Percentiles rank a stretch among this genome's conserved stretches.
These are phyloP conservation scores for Leishmania tarentolae DNA, from an alignment of 208 protist species.

Conservation along the genomic window DNA sequence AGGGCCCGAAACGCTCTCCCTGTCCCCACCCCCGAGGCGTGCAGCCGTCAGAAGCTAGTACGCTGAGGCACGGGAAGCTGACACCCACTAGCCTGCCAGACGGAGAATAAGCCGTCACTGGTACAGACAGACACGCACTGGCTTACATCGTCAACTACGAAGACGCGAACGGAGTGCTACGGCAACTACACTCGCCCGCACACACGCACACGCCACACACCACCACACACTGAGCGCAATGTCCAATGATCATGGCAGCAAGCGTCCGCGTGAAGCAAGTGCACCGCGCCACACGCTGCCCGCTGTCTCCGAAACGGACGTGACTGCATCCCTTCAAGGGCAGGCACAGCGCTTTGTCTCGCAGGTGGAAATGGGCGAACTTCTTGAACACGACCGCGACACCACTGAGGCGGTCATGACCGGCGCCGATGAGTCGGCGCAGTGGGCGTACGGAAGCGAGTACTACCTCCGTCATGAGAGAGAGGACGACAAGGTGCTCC, in stretches of 20 bases:
- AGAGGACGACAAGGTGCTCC: conserved; percentile 21
- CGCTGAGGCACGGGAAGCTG: not conserved
- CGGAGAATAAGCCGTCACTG: not conserved
- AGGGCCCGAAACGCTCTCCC: too few relatives aligned
- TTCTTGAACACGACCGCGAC: conserved; percentile 53
- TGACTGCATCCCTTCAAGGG: conserved; percentile 9
- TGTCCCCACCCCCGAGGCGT: not conserved
- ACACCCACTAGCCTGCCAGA: not conserved
- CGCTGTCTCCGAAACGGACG: not conserved
- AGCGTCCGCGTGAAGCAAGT: conserved; percentile 8
- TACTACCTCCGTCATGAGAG: conserved; percentile 64
- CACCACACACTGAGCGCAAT: not conserved
- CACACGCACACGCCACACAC: not conserved
- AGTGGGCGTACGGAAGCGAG: conserved; percentile 62
- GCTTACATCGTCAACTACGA: not conserved
- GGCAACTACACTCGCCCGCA: not conserved
- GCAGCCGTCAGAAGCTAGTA: not conserved
- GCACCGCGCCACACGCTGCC: too few relatives aligned
- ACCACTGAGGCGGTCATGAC: conserved; percentile 54
- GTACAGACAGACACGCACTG: not conserved
- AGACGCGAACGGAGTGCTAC: not conserved
- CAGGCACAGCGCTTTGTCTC: conserved; percentile 25
- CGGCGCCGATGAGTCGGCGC: conserved; percentile 48
- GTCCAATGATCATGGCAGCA: not conserved
- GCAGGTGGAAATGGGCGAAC: conserved; percentile 38